Evolutionary conservation across 1,139 yeast genomes (phyloP).

Genomic region (Kurtzmaniella quercitrusa): DNA sequence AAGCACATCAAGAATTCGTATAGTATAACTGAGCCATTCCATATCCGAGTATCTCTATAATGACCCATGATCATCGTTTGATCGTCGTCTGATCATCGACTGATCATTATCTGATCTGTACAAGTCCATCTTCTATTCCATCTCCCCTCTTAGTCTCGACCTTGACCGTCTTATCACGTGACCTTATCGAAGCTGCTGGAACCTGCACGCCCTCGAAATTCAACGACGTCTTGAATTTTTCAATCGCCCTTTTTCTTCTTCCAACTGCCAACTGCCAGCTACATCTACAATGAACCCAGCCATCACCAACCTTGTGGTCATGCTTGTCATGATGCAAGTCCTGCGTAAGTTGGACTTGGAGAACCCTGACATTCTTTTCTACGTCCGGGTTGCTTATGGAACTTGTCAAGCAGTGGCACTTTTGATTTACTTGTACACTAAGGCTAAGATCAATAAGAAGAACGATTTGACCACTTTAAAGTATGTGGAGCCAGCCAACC

Average conservation of each 20-base stretch:
- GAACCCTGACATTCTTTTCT: constrained; percentile 69
- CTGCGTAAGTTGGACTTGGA: constrained; percentile 88
- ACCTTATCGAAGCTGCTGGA: no score
- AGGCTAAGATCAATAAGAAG: constrained; percentile 59
- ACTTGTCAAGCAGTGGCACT: constrained; percentile 65
- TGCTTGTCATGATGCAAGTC: constrained; percentile 97
- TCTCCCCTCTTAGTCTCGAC: no score
- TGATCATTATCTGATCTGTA: no score
- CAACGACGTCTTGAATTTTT: neutral
- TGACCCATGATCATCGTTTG: no score
- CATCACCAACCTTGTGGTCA: constrained; percentile 76
- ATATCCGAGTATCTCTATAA: no score
- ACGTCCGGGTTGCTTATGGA: constrained; percentile 72
- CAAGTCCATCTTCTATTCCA: no score
- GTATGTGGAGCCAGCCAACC: constrained; percentile 82
- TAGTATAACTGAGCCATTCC: no score
- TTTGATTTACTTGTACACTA: constrained; percentile 61
- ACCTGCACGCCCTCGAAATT: no score
- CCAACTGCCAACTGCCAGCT: neutral
- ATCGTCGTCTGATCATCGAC: no score
- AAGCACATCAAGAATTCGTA: no score
- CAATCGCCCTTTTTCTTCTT: constrained; percentile 1
- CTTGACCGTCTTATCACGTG: no score
- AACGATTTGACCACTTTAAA: constrained; percentile 91
- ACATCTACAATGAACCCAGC: constrained; percentile 76